Conservation (phyloP, 2,329 filamentous ascomycete genomes). For the Cercospora janseana region DNA sequence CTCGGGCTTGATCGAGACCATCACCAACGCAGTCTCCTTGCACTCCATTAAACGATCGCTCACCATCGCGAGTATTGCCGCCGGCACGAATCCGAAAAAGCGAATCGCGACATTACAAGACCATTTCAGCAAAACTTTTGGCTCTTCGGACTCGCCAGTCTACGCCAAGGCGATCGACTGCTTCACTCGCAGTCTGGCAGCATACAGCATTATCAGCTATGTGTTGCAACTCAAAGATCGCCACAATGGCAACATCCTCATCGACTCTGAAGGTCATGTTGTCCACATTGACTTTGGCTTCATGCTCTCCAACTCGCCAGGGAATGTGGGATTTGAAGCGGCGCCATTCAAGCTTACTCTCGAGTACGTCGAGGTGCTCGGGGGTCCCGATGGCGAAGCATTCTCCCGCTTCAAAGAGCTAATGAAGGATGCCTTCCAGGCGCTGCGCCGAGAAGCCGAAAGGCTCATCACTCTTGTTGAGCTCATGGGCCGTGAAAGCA, state of each 20-base stretch:
- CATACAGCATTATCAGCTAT: constrained; percentile 83
- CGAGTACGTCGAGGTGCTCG: constrained; percentile 81
- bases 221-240: constrained; percentile 80
- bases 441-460: constrained; percentile 73
- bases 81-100: constrained; percentile 70
- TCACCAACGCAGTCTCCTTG: constrained; percentile 83
- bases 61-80: constrained; percentile 70
- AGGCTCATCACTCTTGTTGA: constrained; percentile 77
- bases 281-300: constrained; percentile 89
- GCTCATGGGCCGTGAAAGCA: constrained; percentile 79
- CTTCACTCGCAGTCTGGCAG: constrained; percentile 77
- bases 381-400: constrained; percentile 66
- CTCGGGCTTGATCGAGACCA: constrained; percentile 81
- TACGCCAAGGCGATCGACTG: constrained; percentile 72
- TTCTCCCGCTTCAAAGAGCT: constrained; percentile 74
- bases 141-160: constrained; percentile 64
- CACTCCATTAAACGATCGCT: constrained; percentile 81
- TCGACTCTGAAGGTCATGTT: constrained; percentile 82
- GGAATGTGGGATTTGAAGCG: constrained; percentile 80
- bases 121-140: constrained; percentile 78
- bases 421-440: constrained; percentile 83
- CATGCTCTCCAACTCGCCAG: constrained; percentile 83
- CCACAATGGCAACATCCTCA: constrained; percentile 82
- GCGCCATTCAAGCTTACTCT: constrained; percentile 84
- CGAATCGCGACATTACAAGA: constrained; percentile 78